These are phyloP conservation scores for Termitomyces sp. DNA, from an alignment of 768 basidiomycete species.

Conservation along the genomic window DNA sequence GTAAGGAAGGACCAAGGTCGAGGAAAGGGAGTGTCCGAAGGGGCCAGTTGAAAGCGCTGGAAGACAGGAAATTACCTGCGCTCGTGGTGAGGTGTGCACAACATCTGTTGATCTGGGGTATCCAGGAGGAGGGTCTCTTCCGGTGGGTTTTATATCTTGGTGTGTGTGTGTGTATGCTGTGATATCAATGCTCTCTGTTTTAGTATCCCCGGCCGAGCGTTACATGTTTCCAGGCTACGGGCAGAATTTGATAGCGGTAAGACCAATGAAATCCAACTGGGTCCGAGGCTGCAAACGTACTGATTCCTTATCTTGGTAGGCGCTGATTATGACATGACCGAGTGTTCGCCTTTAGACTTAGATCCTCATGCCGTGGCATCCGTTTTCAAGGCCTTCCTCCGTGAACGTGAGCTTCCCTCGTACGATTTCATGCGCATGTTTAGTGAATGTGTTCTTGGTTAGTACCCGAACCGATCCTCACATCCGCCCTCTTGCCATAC, in stretches of 20 bases:
- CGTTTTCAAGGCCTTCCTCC: constrained; percentile 87
- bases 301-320: constrained; percentile 38
- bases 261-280: background rate
- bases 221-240: constrained; percentile 72
- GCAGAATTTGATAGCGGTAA: constrained; percentile 78
- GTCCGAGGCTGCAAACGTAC: constrained; percentile 8
- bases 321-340: constrained; percentile 80
- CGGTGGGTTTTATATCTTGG: constrained; percentile 45
- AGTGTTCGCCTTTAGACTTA: constrained; percentile 78
- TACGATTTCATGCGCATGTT: background rate
- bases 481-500: constrained; percentile 59
- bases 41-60: constrained; percentile 33
- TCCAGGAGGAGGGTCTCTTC: constrained; percentile 85
- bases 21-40: constrained; percentile 19
- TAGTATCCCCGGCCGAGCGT: constrained; percentile 80
- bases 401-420: constrained; percentile 68
- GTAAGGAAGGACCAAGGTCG: constrained; percentile 6
- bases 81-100: constrained; percentile 80
- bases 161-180: background rate
- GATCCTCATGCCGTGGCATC: constrained; percentile 95
- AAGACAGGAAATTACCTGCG: constrained; percentile 60
- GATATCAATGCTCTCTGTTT: constrained; percentile 15
- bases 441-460: constrained; percentile 4
- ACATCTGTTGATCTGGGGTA: constrained; percentile 77
- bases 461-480: constrained; percentile 90